Percentiles rank a stretch among this genome's conserved stretches.
These are phyloP conservation scores for Berkeleyomyces basicola DNA, from an alignment of 2,329 filamentous ascomycete species.

Conservation along the genomic window DNA sequence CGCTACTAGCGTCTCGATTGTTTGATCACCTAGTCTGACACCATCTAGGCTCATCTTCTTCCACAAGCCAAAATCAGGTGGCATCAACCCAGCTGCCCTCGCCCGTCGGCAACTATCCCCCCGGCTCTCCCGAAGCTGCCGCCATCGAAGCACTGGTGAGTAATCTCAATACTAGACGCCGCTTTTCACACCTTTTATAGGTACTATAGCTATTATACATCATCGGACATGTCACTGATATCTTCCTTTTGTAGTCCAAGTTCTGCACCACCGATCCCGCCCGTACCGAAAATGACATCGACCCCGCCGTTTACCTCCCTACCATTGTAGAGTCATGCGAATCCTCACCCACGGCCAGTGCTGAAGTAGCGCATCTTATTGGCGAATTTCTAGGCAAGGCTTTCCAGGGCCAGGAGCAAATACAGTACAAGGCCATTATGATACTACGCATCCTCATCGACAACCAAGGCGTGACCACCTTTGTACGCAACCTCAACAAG, in stretches of 20 bases:
- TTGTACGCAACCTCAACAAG: slow-evolving; percentile 78
- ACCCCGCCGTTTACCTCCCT: slow-evolving; percentile 84
- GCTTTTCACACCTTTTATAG: no score
- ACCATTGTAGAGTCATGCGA: slow-evolving; percentile 90
- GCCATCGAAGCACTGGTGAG: slow-evolving; percentile 11
- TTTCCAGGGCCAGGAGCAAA: slow-evolving; percentile 45
- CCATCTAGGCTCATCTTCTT: not conserved
- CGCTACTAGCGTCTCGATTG: not conserved
- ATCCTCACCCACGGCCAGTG: slow-evolving; percentile 72
- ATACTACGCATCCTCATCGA: slow-evolving; percentile 79
- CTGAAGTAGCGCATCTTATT: slow-evolving; percentile 63
- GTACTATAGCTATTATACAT: no score
- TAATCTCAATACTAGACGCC: not conserved
- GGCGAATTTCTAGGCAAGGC: slow-evolving; percentile 68
- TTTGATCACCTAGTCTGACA: not conserved
- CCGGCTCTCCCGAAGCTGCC: slow-evolving; percentile 8
- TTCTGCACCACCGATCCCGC: slow-evolving; percentile 11
- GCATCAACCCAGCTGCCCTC: not conserved
- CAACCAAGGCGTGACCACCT: slow-evolving; percentile 66
- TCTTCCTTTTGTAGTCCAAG: not conserved
- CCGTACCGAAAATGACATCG: slow-evolving; percentile 20
- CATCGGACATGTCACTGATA: not conserved
- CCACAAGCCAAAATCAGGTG: not conserved
- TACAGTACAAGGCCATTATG: slow-evolving; percentile 95
- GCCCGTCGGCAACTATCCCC: not conserved